phyloP scores from a whole-genome alignment of 352 stramenopile species.

The Globisporangium nagaii region DNA sequence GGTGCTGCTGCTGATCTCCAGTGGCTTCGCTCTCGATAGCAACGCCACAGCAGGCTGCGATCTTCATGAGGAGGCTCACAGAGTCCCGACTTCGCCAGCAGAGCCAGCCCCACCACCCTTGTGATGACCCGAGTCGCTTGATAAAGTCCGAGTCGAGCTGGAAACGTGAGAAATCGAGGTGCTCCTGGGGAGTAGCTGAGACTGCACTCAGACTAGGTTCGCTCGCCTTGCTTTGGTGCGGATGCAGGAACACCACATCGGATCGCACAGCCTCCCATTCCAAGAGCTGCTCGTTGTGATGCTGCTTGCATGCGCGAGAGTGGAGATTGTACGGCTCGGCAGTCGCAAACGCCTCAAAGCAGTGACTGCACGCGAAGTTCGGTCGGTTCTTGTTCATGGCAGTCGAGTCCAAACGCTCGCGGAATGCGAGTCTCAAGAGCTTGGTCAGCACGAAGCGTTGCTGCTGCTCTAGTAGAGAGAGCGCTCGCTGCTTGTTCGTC shows the following conservation, averaged over 20 bases:
- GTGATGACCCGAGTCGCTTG: neutral
- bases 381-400: neutral
- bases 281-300: neutral
- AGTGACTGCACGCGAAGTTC: slow-evolving; percentile 6
- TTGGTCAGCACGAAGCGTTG: slow-evolving; percentile 7
- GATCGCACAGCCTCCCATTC: slow-evolving; percentile 6
- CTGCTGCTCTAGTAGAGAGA: neutral
- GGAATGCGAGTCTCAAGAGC: slow-evolving; percentile 1
- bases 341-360: slow-evolving; percentile 6
- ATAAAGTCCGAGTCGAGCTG: neutral
- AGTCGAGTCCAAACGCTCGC: neutral
- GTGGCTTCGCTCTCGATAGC: neutral
- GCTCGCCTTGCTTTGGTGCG: neutral
- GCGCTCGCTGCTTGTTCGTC: neutral
- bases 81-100: neutral
- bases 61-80: neutral
- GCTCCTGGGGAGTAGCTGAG: neutral
- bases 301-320: neutral
- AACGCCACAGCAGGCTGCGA: neutral
- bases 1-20: neutral
- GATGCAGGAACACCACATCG: slow-evolving; percentile 7
- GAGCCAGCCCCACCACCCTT: neutral
- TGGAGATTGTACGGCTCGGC: slow-evolving; percentile 2
- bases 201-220: neutral
- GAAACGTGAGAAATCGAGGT: neutral